Conservation (phyloP, 1,139 yeast species). For the Suhomyces ambrosiae region DNA sequence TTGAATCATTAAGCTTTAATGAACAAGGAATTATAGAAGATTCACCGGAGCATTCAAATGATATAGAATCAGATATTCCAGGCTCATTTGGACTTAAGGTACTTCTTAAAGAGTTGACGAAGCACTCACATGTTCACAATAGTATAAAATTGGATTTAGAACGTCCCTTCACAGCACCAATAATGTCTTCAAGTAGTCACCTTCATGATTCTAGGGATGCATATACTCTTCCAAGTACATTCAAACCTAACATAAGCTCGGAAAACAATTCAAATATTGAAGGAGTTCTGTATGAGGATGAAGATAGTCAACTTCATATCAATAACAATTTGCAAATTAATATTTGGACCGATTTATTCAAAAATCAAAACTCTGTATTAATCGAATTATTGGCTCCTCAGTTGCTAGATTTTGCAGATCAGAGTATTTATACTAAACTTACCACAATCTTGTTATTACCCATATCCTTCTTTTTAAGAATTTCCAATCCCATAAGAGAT, state of each 20-base stretch:
- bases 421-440: constrained; percentile 17
- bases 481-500: constrained; percentile 53
- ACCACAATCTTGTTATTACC: constrained; percentile 43
- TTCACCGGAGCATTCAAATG: constrained; percentile 15
- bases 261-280: not conserved
- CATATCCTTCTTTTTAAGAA: constrained; percentile 42
- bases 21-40: constrained; percentile 27
- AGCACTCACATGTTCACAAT: constrained; percentile 25
- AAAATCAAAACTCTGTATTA: constrained; percentile 4
- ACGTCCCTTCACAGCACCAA: constrained; percentile 5
- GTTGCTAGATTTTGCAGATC: constrained; percentile 12
- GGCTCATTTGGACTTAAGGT: constrained; percentile 41
- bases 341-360: not conserved
- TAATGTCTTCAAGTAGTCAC: not conserved
- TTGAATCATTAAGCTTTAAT: constrained; percentile 29
- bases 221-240: not conserved
- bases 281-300: not conserved
- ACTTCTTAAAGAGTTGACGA: constrained; percentile 36
- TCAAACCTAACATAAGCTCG: not conserved
- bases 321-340: not conserved
- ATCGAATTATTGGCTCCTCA: constrained; percentile 18
- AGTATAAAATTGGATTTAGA: constrained; percentile 4
- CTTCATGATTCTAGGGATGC: not conserved
- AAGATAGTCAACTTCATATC: not conserved
- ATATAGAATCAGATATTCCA: constrained; percentile 15